Evolutionary conservation across 176 grass and related monocot genomes (phyloP).

Genomic region (Typha latifolia): DNA sequence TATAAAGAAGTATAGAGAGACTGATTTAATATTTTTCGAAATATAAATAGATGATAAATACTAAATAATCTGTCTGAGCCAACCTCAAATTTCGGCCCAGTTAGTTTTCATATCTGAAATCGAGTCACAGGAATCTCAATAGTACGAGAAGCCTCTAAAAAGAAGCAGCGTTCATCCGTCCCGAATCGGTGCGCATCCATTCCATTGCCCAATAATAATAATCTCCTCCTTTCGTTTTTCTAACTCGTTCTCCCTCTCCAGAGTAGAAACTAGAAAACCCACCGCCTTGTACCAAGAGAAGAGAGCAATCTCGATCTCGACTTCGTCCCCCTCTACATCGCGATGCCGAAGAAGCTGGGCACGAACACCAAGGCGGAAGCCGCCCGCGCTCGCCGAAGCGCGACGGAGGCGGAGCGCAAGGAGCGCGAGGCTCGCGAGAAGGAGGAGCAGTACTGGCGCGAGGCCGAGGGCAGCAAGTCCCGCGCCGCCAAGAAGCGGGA

Average conservation of each 20-base stretch:
- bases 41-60: no score
- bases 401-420: conserved; percentile 51
- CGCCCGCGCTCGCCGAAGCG: conserved; percentile 55
- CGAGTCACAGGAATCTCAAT: no score
- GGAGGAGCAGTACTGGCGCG: conserved; percentile 88
- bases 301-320: conserved; percentile 2
- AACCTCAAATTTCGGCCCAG: no score
- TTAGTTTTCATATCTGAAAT: no score
- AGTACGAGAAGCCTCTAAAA: no score
- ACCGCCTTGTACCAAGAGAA: no score
- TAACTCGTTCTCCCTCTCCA: neutral
- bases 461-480: conserved; percentile 83
- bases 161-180: neutral
- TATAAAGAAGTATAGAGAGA: no score
- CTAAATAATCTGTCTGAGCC: no score
- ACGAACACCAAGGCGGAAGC: conserved; percentile 96
- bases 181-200: no score
- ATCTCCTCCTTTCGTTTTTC: neutral
- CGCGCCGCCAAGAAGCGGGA: conserved; percentile 68
- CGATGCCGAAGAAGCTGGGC: conserved; percentile 99
- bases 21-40: no score
- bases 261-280: no score
- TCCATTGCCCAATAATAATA: no score
- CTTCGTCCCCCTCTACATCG: neutral
- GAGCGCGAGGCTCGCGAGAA: conserved; percentile 38